Conservation (phyloP, 2,329 filamentous ascomycete genomes). For the Hawksworthiomyces lignivorus region DNA sequence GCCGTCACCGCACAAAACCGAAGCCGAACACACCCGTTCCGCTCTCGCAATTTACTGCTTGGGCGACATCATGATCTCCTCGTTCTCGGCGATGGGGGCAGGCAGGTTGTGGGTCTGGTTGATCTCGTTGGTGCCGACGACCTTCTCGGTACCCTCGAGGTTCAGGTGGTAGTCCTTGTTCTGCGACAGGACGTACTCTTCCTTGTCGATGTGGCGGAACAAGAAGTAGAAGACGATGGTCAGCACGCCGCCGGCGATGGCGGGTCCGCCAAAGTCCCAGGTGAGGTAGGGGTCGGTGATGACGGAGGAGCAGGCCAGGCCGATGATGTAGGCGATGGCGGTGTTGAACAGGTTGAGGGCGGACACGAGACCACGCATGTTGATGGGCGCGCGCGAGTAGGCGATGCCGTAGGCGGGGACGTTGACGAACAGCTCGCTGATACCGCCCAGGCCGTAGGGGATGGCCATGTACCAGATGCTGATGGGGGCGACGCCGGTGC, state of each 20-base stretch:
- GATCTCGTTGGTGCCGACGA: conserved; percentile 15
- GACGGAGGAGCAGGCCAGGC: conserved; percentile 47
- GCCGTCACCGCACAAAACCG: too few relatives aligned
- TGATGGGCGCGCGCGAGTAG: conserved; percentile 63
- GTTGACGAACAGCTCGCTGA: conserved; percentile 46
- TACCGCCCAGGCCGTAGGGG: conserved; percentile 40
- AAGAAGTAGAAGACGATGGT: conserved; percentile 38
- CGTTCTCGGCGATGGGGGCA: conserved; percentile 19
- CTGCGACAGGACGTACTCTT: conserved; percentile 34
- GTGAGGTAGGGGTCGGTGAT: conserved; percentile 41
- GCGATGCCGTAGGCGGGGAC: conserved; percentile 45
- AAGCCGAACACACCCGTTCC: neutral
- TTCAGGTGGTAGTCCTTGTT: conserved; percentile 24
- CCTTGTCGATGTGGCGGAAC: conserved; percentile 38
- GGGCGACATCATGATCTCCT: conserved; percentile 22
- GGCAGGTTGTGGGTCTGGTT: conserved; percentile 20
- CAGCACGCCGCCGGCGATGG: conserved; percentile 36
- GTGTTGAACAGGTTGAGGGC: conserved; percentile 62
- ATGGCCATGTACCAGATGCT: conserved; percentile 52
- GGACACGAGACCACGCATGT: conserved; percentile 68
- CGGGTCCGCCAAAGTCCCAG: conserved; percentile 41
- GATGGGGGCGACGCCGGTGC: conserved; percentile 32
- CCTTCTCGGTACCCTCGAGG: conserved; percentile 13
- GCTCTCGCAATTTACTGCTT: conserved; percentile 18
- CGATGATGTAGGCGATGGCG: conserved; percentile 60